phyloP scores from a whole-genome alignment of 257 asterid genomes.

The Leonotis leonurus region DNA sequence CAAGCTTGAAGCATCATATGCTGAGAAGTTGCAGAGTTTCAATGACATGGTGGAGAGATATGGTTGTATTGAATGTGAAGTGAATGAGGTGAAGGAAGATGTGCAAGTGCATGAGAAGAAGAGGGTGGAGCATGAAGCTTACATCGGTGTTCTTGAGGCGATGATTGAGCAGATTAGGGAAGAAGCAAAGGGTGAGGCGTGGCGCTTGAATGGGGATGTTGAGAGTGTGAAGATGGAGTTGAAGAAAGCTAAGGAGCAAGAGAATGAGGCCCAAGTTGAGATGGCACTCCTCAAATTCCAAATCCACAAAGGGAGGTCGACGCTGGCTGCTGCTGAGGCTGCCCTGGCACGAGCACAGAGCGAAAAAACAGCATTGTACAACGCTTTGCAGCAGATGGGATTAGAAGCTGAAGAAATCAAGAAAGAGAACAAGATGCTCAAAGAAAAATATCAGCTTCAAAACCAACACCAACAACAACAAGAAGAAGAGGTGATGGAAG shows the following conservation, averaged over 20 bases:
- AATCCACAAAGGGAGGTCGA: conserved; percentile 42
- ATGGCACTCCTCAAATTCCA: conserved; percentile 43
- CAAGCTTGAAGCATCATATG: conserved; percentile 18
- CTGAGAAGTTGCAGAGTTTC: conserved; percentile 16
- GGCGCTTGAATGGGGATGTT: background rate
- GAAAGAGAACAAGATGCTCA: conserved; percentile 27
- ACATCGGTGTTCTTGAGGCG: conserved; percentile 27
- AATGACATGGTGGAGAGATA: conserved; percentile 35
- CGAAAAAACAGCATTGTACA: conserved; percentile 36
- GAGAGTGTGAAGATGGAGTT: conserved; percentile 23
- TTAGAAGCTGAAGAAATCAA: conserved; percentile 41
- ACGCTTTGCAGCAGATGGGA: conserved; percentile 48
- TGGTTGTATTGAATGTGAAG: conserved; percentile 11
- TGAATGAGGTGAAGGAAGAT: too few species aligned
- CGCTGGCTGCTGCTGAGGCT: conserved; percentile 40
- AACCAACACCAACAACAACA: too few species aligned
- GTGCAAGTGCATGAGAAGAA: too few species aligned
- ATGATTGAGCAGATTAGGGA: conserved; percentile 26
- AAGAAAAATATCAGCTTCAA: too few species aligned
- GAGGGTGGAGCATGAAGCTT: conserved; percentile 29
- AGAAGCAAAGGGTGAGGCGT: background rate
- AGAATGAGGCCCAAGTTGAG: conserved; percentile 37
- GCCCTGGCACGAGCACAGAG: conserved; percentile 36
- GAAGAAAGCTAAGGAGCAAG: conserved; percentile 31
- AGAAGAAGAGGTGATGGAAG: too few species aligned